Conservation (phyloP, 371 early-diverging fungal species). For the Syncephalis plumigaleata region DNA sequence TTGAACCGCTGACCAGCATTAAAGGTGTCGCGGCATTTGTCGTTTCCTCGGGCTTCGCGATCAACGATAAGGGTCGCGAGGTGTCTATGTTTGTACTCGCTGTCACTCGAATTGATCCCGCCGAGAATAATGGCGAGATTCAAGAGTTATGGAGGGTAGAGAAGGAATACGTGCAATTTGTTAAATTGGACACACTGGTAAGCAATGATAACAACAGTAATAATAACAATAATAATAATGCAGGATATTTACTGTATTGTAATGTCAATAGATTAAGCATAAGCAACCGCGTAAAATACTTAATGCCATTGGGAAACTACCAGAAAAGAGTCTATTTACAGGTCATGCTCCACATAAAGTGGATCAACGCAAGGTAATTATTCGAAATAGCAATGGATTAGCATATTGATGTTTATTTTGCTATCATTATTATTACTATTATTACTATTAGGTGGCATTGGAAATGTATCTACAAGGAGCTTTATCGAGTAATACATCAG, state of each 20-base stretch:
- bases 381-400: not conserved
- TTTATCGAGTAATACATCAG: not conserved
- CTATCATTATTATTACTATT: not conserved
- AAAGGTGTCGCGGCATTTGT: conserved; percentile 16
- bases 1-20: too few species aligned
- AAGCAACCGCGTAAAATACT: not conserved
- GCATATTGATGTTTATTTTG: not conserved
- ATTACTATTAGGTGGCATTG: not conserved
- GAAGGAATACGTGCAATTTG: conserved; percentile 66
- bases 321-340: conserved; percentile 56
- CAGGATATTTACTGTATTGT: too few species aligned
- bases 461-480: not conserved
- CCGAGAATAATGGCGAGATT: conserved; percentile 5
- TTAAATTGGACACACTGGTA: conserved; percentile 49
- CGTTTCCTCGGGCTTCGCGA: conserved; percentile 34
- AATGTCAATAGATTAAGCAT: not conserved
- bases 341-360: conserved; percentile 45
- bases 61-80: conserved; percentile 50
- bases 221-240: too few species aligned
- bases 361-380: conserved; percentile 38
- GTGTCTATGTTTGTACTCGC: conserved; percentile 4
- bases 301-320: conserved; percentile 32
- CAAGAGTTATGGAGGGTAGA: conserved; percentile 59
- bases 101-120: not conserved
- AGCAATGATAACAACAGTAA: conserved; percentile 2